Conservation (phyloP, 345 rosid species). For the Lepidium aucheri region DNA sequence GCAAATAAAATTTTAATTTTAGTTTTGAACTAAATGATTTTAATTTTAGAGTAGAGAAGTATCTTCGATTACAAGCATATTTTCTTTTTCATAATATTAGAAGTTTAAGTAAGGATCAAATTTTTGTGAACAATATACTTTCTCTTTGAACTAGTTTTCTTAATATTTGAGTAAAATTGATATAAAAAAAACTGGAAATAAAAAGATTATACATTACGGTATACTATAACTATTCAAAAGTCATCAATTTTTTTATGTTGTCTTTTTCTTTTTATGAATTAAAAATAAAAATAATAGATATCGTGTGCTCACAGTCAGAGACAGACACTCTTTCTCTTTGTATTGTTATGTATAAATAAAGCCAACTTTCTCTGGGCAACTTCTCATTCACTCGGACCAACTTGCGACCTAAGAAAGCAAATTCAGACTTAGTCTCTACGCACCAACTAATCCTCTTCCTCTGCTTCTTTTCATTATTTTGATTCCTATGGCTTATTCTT, state of each 20-base stretch:
- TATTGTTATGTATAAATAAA: conserved; percentile 9
- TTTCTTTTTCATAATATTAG: no score
- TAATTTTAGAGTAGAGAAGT: background rate
- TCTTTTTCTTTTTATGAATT: background rate
- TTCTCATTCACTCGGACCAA: conserved; percentile 30
- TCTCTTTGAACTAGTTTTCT: no score
- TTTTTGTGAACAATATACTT: no score
- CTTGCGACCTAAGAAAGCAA: conserved; percentile 23
- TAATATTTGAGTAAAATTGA: no score
- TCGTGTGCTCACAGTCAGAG: background rate
- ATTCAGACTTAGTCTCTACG: background rate
- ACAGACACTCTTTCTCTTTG: background rate
- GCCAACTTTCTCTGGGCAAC: background rate
- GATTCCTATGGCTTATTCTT: conserved; percentile 19
- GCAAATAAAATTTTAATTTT: background rate
- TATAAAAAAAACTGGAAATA: no score
- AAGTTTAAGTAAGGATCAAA: no score
- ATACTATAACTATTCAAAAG: background rate
- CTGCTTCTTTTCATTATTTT: background rate
- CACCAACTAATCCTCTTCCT: conserved; percentile 3
- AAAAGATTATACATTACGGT: background rate
- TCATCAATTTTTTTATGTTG: background rate
- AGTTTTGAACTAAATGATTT: background rate
- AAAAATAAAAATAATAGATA: background rate
- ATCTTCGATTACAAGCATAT: no score